A percentile compares a stretch with the other conserved stretches of the same genome.
phyloP scores from a whole-genome alignment of 2,329 filamentous ascomycete species.

The Scedosporium dehoogii region DNA sequence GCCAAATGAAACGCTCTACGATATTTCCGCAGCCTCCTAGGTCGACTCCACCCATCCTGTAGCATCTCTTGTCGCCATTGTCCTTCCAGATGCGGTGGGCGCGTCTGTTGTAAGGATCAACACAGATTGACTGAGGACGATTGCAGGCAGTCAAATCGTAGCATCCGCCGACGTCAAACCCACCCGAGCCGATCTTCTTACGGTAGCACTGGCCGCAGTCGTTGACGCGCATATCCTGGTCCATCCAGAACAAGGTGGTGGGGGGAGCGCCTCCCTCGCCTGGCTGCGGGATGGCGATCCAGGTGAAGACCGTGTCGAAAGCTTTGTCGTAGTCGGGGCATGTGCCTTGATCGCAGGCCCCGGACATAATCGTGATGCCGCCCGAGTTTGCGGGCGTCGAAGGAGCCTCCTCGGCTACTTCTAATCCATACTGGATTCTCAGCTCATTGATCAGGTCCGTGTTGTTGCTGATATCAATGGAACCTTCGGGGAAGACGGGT shows the following conservation, averaged over 20 bases:
- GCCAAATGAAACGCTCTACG: background rate
- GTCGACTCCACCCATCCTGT: slow-evolving; percentile 1
- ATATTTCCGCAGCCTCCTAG: slow-evolving; percentile 7
- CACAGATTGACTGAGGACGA: slow-evolving; percentile 9
- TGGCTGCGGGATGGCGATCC: slow-evolving; percentile 1
- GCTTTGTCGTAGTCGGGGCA: slow-evolving; percentile 8
- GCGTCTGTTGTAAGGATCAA: slow-evolving; percentile 7
- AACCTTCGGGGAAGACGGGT: background rate
- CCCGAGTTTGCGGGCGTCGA: background rate
- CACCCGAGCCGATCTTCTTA: background rate
- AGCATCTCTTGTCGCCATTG: slow-evolving; percentile 9
- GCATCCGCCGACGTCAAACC: background rate
- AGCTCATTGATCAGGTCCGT: background rate
- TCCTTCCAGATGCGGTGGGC: slow-evolving; percentile 11
- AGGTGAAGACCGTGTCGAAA: slow-evolving; percentile 10
- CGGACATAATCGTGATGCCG: background rate
- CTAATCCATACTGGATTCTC: background rate
- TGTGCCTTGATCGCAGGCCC: slow-evolving; percentile 7
- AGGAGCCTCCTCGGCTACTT: background rate
- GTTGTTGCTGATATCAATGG: background rate
- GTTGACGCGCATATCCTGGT: slow-evolving; percentile 7
- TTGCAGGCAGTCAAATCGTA: background rate
- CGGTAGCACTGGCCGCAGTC: slow-evolving; percentile 8
- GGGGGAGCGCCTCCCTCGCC: slow-evolving; percentile 1
- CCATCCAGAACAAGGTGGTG: slow-evolving; percentile 5